A percentile compares a stretch with the other conserved stretches of the same genome.
These are phyloP conservation scores for Polychaeton citri DNA, from an alignment of 2,329 filamentous ascomycete species.

Conservation along the genomic window DNA sequence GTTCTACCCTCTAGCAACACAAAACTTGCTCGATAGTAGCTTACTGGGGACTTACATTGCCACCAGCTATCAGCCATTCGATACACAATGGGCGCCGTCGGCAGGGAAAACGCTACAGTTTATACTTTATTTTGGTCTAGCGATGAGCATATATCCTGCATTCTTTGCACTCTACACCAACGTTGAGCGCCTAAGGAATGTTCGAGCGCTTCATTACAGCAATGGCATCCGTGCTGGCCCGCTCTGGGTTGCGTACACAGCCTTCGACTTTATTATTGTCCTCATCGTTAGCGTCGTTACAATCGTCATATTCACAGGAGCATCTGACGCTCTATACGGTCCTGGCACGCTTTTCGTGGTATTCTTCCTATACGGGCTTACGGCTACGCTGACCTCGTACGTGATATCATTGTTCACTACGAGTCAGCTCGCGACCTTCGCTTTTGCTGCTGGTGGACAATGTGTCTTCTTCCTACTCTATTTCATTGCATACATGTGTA, in stretches of 20 bases:
- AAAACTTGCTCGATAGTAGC: conserved; percentile 80
- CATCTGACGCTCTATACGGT: conserved; percentile 52
- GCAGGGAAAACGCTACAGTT: conserved; percentile 64
- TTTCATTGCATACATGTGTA: conserved; percentile 29
- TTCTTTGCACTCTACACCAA: conserved; percentile 81
- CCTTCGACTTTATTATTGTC: conserved; percentile 65
- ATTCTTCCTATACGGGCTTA: conserved; percentile 66
- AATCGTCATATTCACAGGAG: conserved; percentile 51
- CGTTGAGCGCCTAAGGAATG: conserved; percentile 59
- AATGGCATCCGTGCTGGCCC: conserved; percentile 71
- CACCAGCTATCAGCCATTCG: conserved; percentile 59
- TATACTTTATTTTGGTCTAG: conserved; percentile 64
- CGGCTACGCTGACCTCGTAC: conserved; percentile 62
- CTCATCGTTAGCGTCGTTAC: conserved; percentile 50
- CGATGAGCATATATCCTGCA: conserved; percentile 63
- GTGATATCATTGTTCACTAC: conserved; percentile 63
- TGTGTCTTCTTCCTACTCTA: conserved; percentile 39
- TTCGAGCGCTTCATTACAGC: conserved; percentile 73
- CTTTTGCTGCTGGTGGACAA: conserved; percentile 66
- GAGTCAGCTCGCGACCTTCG: conserved; percentile 71
- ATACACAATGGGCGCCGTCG: conserved; percentile 52
- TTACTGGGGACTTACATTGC: conserved; percentile 54
- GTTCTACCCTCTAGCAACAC: conserved; percentile 54
- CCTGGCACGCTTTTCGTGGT: conserved; percentile 65
- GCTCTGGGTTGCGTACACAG: conserved; percentile 67